Base-by-base conservation (phyloP, 306 rosid species). In the Dryas drummondii region DNA sequence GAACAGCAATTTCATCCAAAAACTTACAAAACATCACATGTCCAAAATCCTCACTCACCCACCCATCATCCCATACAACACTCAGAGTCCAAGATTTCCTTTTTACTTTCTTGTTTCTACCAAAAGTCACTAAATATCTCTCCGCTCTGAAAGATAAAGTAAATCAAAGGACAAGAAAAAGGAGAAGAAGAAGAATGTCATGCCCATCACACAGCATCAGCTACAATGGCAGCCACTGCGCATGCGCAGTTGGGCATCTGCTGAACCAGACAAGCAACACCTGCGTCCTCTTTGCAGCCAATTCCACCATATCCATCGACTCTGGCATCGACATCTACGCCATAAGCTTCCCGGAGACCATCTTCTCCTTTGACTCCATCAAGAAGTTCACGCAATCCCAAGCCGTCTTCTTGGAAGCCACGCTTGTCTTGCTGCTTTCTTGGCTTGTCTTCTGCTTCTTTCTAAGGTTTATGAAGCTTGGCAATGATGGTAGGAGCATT, bases 301-400 rank as follows among this genome's bases (percentile, higher is more conserved):
- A 72, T 73, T 82, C 92, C 59, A 45, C 74, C 65, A 85, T 96
- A 55, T 37, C 79, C 19, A 70, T 83, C 9, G 92, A 81, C 59
- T 8, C 82, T 4, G 96, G 96, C 3, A 80, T 87, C 17, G 87
- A 85, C 69, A 76, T 37, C 82, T 81, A 86, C 73, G 69, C 93
- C 6, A 5, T 89, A 56, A 82, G 79, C 27, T 87, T 96, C 50
- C 96, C 97, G 0, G 83, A 74, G 79, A 86, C 83, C 41, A 52
- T 96, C 66, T 83, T 87, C 81, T 88, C 80, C 52, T 88, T 94
- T 64, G 96, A 92, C 66, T 68, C 91, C 60, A 85, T 96, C 53
- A 92, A 80, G 88, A 96, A 88, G 88, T 86, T 96, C 73, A 90
- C 99, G 12, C 96, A 92, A 82, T 96, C 98, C 19, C 99, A 96